These are phyloP conservation scores for Myxozyma vanderwaltii DNA, from an alignment of 805 yeast genomes.

Conservation along the genomic window DNA sequence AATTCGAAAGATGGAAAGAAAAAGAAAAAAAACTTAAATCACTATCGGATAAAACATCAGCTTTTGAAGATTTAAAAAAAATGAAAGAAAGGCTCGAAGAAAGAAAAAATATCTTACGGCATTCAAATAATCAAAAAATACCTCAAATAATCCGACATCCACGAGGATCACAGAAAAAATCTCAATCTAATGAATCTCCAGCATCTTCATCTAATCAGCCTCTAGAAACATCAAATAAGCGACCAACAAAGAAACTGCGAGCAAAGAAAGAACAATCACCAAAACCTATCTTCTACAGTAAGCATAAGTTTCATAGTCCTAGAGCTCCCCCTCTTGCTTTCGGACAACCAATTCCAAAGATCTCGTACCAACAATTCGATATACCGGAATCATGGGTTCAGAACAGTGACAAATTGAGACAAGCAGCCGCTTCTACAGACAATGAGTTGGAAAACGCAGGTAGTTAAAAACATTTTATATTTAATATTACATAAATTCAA, in stretches of 20 bases:
- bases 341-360: constrained; percentile 26
- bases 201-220: neutral
- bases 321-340: constrained; percentile 19
- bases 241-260: neutral
- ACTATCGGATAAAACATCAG: neutral
- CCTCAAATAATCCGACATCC: neutral
- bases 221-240: neutral
- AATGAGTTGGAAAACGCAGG: no score
- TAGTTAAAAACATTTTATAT: neutral
- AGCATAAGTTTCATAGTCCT: constrained; percentile 4
- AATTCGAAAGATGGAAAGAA: constrained; percentile 26
- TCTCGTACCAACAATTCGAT: constrained; percentile 18
- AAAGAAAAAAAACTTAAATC: constrained; percentile 19
- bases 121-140: neutral
- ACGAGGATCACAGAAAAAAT: no score
- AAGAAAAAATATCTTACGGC: neutral
- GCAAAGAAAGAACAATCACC: neutral
- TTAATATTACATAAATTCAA: neutral
- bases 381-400: constrained; percentile 10
- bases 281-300: constrained; percentile 7
- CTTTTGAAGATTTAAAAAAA: neutral
- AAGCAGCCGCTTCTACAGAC: no score
- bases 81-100: constrained; percentile 6
- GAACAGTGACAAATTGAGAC: neutral
- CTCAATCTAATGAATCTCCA: neutral